These are phyloP conservation scores for Escallonia rubra DNA, from an alignment of 129 eudicot genomes.

Conservation along the genomic window DNA sequence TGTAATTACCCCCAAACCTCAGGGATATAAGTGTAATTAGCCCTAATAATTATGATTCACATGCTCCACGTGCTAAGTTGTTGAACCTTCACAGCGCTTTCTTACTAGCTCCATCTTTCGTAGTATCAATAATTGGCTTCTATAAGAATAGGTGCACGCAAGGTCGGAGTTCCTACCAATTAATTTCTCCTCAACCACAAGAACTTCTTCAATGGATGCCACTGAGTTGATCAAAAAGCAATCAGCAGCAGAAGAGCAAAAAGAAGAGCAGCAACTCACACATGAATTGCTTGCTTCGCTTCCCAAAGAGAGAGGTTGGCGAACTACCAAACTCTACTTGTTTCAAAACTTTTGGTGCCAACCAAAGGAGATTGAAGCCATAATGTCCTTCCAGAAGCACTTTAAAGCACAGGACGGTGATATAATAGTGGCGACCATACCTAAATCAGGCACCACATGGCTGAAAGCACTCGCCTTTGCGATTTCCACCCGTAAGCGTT, in stretches of 20 bases:
- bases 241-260: background rate
- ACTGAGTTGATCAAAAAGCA: background rate
- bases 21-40: too few species aligned
- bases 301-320: constrained; percentile 23
- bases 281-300: constrained; percentile 12
- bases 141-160: too few species aligned
- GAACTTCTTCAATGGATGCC: background rate
- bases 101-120: too few species aligned
- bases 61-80: too few species aligned
- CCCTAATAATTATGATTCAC: too few species aligned
- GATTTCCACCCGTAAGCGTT: constrained; percentile 4
- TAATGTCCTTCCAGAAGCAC: constrained; percentile 20
- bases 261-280: constrained; percentile 5
- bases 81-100: too few species aligned
- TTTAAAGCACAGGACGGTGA: constrained; percentile 25
- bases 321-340: constrained; percentile 14
- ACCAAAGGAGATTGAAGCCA: constrained; percentile 15
- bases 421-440: constrained; percentile 23
- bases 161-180: too few species aligned
- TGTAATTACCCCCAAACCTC: too few species aligned
- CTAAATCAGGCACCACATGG: constrained; percentile 52
- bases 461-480: constrained; percentile 28
- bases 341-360: constrained; percentile 47
- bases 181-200: background rate
- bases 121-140: too few species aligned